Evolutionary conservation across 306 rosid species (phyloP).

Genomic region (Fragaria iinumae): DNA sequence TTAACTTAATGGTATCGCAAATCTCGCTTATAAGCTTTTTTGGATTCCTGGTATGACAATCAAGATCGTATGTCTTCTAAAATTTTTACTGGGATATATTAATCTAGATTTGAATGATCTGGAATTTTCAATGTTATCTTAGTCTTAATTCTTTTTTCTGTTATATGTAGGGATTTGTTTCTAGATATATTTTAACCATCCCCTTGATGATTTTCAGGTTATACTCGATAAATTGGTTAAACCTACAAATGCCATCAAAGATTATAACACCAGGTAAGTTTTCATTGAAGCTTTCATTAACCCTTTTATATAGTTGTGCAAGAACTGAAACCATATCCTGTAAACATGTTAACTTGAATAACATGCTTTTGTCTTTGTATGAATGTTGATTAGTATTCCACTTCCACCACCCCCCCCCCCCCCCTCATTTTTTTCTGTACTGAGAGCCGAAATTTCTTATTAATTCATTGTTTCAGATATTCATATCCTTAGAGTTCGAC

Average conservation of each 20-base stretch:
- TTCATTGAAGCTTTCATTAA: conserved; percentile 5
- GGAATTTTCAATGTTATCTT: neutral
- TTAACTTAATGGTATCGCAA: neutral
- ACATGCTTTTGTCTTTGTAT: neutral
- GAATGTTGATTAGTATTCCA: neutral
- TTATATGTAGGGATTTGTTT: neutral
- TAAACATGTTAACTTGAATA: neutral
- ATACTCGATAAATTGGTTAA: conserved; percentile 88
- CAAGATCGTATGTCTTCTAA: neutral
- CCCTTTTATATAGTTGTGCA: conserved; percentile 4
- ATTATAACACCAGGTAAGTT: conserved; percentile 87
- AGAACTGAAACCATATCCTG: neutral
- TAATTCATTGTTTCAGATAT: neutral
- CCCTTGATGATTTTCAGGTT: conserved; percentile 50
- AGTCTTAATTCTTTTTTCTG: neutral
- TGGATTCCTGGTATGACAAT: neutral
- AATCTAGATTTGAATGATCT: neutral
- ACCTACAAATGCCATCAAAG: conserved; percentile 71
- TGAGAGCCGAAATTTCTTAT: neutral
- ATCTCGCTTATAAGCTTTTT: neutral
- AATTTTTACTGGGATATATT: neutral
- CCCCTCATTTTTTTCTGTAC: neutral
- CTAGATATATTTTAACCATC: conserved; percentile 4
- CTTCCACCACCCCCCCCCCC: no score
- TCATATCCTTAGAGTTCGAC: neutral